phyloP scores from a whole-genome alignment of 2,329 filamentous ascomycete genomes.

The Botrytis squamosa region DNA sequence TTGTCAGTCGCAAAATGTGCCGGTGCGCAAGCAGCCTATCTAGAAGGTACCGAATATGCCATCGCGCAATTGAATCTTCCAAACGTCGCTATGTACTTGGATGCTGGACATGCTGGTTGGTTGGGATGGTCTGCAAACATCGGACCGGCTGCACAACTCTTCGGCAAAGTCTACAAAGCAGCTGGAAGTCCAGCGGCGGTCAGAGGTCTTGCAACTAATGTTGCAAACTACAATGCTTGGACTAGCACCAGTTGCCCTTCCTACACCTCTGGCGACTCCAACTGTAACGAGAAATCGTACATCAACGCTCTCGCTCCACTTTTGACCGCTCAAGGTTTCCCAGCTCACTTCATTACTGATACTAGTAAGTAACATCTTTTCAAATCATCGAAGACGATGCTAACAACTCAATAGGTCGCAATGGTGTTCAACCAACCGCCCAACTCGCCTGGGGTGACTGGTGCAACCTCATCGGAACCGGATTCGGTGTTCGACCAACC shows the following conservation, averaged over 20 bases:
- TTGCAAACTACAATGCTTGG: slow-evolving; percentile 59
- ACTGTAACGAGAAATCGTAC: slow-evolving; percentile 54
- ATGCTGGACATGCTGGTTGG: slow-evolving; percentile 64
- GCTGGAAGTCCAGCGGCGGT: slow-evolving; percentile 48
- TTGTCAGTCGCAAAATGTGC: slow-evolving; percentile 53
- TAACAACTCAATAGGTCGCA: slow-evolving; percentile 48
- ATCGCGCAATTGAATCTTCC: slow-evolving; percentile 55
- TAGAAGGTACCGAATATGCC: slow-evolving; percentile 55
- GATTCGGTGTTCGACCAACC: slow-evolving; percentile 63
- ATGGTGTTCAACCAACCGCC: slow-evolving; percentile 58
- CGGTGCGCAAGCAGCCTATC: slow-evolving; percentile 53
- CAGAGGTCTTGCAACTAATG: slow-evolving; percentile 56
- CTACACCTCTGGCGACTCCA: slow-evolving; percentile 44
- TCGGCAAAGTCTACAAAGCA: slow-evolving; percentile 47
- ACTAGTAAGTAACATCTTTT: slow-evolving; percentile 42
- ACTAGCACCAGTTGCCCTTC: slow-evolving; percentile 45
- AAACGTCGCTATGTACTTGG: slow-evolving; percentile 64
- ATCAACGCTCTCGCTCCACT: slow-evolving; percentile 52
- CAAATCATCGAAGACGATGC: neutral
- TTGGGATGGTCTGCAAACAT: slow-evolving; percentile 63
- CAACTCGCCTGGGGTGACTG: slow-evolving; percentile 62
- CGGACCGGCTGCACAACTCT: slow-evolving; percentile 49
- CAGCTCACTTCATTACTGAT: slow-evolving; percentile 56
- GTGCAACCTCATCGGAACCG: slow-evolving; percentile 64
- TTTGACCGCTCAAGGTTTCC: slow-evolving; percentile 47